phyloP scores from a whole-genome alignment of 305 asterid species.

The Rubia peregrina region DNA sequence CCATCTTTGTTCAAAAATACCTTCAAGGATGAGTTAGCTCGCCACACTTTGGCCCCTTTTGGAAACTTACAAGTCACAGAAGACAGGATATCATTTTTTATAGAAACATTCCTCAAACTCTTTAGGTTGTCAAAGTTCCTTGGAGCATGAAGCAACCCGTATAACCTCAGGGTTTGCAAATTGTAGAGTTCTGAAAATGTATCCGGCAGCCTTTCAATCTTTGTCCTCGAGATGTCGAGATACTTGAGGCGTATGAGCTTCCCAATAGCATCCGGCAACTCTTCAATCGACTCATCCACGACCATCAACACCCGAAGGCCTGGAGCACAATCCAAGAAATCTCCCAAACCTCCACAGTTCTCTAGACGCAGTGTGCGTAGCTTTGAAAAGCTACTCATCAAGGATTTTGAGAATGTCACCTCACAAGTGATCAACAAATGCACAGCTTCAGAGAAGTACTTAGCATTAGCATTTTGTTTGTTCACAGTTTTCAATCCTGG shows the following conservation, averaged over 20 bases:
- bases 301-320: slow-evolving; percentile 19
- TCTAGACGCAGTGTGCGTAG: slow-evolving; percentile 17
- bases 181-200: slow-evolving; percentile 10
- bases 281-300: neutral
- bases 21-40: neutral
- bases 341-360: slow-evolving; percentile 2
- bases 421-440: neutral
- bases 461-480: neutral
- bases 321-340: neutral
- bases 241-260: slow-evolving; percentile 12
- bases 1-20: neutral
- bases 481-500: neutral
- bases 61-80: neutral
- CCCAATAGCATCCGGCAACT: slow-evolving; percentile 9
- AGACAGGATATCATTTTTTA: neutral
- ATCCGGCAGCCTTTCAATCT: slow-evolving; percentile 10
- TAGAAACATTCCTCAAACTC: slow-evolving; percentile 12
- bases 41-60: neutral
- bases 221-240: slow-evolving; percentile 17
- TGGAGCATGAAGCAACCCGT: neutral
- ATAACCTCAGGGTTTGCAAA: slow-evolving; percentile 18
- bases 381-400: slow-evolving; percentile 7
- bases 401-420: neutral
- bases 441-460: neutral
- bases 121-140: slow-evolving; percentile 6